phyloP scores from a whole-genome alignment of 2,329 filamentous ascomycete genomes.

The Nothopassalora personata region DNA sequence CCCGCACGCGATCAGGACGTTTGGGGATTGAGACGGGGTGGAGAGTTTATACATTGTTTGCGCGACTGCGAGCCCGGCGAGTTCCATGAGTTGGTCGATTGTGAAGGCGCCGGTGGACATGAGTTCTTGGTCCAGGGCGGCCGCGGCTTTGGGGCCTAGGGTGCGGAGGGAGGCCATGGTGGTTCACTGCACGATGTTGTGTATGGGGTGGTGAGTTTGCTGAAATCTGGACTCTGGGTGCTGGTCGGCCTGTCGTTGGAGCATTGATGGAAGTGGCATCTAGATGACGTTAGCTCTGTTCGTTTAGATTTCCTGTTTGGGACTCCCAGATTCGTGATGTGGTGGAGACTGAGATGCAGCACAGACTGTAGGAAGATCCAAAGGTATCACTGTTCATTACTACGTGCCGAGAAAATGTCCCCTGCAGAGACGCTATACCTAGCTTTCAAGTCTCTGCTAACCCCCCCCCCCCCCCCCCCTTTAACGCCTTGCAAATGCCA shows the following conservation, averaged over 20 bases:
- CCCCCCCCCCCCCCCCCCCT: too few species aligned
- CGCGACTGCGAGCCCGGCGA: slow-evolving; percentile 87
- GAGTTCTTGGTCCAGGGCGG: slow-evolving; percentile 84
- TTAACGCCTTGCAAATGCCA: not conserved
- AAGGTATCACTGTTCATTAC: slow-evolving; percentile 6
- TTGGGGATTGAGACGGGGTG: slow-evolving; percentile 63
- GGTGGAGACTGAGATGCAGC: too few species aligned
- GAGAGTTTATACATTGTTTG: slow-evolving; percentile 87
- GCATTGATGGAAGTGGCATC: not conserved
- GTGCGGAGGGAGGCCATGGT: slow-evolving; percentile 42
- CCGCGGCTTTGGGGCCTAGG: slow-evolving; percentile 78
- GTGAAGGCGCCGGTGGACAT: slow-evolving; percentile 88
- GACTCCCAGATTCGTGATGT: not conserved
- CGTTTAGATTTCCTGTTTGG: not conserved
- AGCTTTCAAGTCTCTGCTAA: not conserved
- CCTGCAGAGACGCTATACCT: not conserved
- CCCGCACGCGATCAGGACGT: slow-evolving; percentile 83
- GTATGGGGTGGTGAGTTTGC: not conserved
- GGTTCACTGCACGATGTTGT: not conserved
- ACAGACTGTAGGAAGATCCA: not conserved
- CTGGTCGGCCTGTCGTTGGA: not conserved
- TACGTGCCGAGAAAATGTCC: not conserved
- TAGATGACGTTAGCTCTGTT: slow-evolving; percentile 7
- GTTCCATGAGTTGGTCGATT: slow-evolving; percentile 93
- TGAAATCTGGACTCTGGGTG: not conserved